phyloP scores from a whole-genome alignment of 768 basidiomycete species.

The Trametes meyenii region DNA sequence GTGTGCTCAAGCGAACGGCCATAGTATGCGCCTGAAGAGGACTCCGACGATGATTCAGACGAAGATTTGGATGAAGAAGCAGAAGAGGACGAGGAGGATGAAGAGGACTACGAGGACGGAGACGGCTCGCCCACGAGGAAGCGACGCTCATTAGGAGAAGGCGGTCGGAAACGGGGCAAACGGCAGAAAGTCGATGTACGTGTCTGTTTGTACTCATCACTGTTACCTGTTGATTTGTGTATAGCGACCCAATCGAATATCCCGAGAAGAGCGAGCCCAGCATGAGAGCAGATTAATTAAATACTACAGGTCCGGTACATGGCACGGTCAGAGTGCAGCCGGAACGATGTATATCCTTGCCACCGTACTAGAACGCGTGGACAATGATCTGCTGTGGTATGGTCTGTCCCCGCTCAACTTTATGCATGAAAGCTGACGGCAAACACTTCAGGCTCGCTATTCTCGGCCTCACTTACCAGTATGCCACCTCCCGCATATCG shows the following conservation, averaged over 20 bases:
- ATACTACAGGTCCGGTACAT: conserved; percentile 85
- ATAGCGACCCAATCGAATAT: conserved; percentile 58
- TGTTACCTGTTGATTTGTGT: neutral
- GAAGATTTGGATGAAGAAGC: conserved; percentile 47
- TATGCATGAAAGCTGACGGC: neutral
- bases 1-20: neutral
- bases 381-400: conserved; percentile 93
- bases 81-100: conserved; percentile 45
- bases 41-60: conserved; percentile 55
- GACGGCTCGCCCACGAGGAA: conserved; percentile 47
- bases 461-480: conserved; percentile 92
- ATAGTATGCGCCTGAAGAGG: conserved; percentile 79
- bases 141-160: conserved; percentile 48
- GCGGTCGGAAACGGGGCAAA: conserved; percentile 50
- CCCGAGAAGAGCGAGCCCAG: conserved; percentile 68
- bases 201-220: no score
- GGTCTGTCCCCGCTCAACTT: neutral
- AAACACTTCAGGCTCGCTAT: conserved; percentile 76
- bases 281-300: conserved; percentile 70
- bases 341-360: conserved; percentile 89
- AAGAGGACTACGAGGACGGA: conserved; percentile 50
- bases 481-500: conserved; percentile 84
- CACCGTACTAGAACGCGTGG: conserved; percentile 86
- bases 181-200: conserved; percentile 58
- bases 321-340: conserved; percentile 87